Conservation (phyloP, 768 basidiomycete genomes). For the Albatrellus ellisii region DNA sequence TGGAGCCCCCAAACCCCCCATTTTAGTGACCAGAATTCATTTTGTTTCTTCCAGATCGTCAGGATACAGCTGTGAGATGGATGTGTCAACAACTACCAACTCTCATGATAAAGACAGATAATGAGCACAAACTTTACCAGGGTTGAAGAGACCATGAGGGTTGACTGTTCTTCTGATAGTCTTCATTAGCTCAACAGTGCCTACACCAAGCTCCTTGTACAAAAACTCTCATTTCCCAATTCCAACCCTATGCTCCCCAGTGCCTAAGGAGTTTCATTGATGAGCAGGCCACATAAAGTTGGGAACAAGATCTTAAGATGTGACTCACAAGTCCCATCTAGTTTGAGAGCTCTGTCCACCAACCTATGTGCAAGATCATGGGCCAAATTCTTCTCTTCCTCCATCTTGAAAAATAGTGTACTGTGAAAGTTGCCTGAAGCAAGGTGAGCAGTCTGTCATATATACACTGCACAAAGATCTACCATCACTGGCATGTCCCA, state of each 20-base stretch:
- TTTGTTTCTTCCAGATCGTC: too few species aligned
- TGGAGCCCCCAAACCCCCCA: too few species aligned
- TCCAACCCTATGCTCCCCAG: constrained; percentile 82
- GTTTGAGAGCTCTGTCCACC: constrained; percentile 51
- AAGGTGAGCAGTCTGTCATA: neutral
- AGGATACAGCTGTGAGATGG: too few species aligned
- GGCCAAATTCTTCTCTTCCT: constrained; percentile 22
- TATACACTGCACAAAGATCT: constrained; percentile 14
- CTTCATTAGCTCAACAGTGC: constrained; percentile 79
- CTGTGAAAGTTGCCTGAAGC: constrained; percentile 31
- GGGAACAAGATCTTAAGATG: too few species aligned
- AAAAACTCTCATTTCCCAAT: constrained; percentile 76
- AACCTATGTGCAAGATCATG: constrained; percentile 37
- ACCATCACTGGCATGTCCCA: constrained; percentile 71
- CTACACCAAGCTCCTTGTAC: constrained; percentile 67
- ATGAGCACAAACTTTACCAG: constrained; percentile 56
- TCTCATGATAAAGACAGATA: too few species aligned
- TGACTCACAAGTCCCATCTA: constrained; percentile 73
- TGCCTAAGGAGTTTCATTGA: constrained; percentile 27
- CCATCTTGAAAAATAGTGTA: constrained; percentile 23
- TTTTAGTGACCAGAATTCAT: too few species aligned
- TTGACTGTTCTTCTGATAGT: constrained; percentile 64
- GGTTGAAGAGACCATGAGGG: constrained; percentile 68
- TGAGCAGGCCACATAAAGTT: too few species aligned
- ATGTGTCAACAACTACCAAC: too few species aligned